Conservation (phyloP, 768 basidiomycete species). For the Russula earlei region DNA sequence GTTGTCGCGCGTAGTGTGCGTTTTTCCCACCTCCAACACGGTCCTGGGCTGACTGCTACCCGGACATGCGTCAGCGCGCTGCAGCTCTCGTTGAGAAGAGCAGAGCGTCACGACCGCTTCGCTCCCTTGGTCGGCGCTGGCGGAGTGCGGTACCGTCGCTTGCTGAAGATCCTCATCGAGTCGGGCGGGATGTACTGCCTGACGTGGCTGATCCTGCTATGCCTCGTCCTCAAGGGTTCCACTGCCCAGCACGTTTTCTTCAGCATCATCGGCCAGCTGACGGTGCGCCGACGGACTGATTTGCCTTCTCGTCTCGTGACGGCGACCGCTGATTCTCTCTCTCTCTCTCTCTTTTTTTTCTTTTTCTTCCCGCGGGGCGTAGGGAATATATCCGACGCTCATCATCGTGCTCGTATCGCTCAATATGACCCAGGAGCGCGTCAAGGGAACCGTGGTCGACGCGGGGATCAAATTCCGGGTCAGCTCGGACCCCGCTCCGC, state of each 20-base stretch:
- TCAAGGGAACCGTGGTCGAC: not conserved
- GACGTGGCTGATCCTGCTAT: conserved; percentile 10
- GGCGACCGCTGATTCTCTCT: not conserved
- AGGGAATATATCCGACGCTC: conserved; percentile 17
- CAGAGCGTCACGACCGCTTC: not conserved
- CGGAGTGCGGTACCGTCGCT: not conserved
- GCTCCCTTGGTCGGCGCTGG: not conserved
- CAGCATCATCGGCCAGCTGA: conserved; percentile 5
- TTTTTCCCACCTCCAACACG: not conserved
- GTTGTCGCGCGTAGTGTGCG: conserved; percentile 3
- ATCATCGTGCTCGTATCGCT: conserved; percentile 24
- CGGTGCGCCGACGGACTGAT: not conserved
- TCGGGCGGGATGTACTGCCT: conserved; percentile 17
- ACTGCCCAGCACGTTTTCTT: not conserved
- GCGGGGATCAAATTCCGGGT: not conserved
- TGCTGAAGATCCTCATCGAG: conserved; percentile 14
- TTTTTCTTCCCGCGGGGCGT: not conserved
- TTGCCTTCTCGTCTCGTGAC: not conserved
- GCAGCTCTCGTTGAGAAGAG: not conserved
- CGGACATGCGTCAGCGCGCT: not conserved
- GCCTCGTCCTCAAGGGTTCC: not conserved
- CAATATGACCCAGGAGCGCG: conserved; percentile 15
- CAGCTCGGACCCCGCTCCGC: not conserved
- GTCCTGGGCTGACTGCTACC: too few relatives aligned
- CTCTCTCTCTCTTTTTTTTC: too few relatives aligned